A percentile compares a stretch with the other conserved stretches of the same genome.
phyloP scores from a whole-genome alignment of 2,329 filamentous ascomycete genomes.

The Metarhizium brunneum region DNA sequence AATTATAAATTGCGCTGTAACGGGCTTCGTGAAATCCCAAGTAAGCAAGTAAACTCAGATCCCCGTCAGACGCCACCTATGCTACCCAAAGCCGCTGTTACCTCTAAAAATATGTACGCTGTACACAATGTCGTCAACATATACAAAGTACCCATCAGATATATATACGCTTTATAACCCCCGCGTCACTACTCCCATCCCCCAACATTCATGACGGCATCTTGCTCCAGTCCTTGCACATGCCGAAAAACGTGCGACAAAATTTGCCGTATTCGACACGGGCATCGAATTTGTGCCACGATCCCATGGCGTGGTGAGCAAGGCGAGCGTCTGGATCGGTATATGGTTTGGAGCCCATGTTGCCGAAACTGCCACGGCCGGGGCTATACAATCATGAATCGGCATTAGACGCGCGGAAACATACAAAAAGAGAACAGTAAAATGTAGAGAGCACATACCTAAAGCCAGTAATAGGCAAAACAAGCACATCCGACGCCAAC shows the following conservation, averaged over 20 bases:
- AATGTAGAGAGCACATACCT: slow-evolving; percentile 8
- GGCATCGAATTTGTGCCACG: slow-evolving; percentile 12
- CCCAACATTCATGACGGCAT: slow-evolving; percentile 2
- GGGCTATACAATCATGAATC: background rate
- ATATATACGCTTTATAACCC: background rate
- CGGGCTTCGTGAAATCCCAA: too few species aligned
- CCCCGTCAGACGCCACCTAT: too few species aligned
- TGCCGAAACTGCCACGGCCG: slow-evolving; percentile 14
- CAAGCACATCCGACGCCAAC: slow-evolving; percentile 12
- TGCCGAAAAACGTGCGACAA: slow-evolving; percentile 13
- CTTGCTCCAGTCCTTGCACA: slow-evolving; percentile 14
- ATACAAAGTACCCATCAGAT: background rate
- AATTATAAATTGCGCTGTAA: too few species aligned
- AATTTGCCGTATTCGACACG: slow-evolving; percentile 16
- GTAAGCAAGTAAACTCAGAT: background rate
- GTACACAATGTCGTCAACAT: background rate
- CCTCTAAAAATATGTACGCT: background rate
- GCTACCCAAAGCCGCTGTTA: background rate
- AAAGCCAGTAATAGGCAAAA: slow-evolving; percentile 15
- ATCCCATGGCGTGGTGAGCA: slow-evolving; percentile 13
- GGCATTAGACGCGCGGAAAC: background rate
- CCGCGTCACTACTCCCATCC: background rate
- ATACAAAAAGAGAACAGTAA: background rate
- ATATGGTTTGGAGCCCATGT: slow-evolving; percentile 15
- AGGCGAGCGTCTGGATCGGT: slow-evolving; percentile 12